Evolutionary conservation across 257 asterid genomes (phyloP).

Genomic region (Solanum tarapatanum): DNA sequence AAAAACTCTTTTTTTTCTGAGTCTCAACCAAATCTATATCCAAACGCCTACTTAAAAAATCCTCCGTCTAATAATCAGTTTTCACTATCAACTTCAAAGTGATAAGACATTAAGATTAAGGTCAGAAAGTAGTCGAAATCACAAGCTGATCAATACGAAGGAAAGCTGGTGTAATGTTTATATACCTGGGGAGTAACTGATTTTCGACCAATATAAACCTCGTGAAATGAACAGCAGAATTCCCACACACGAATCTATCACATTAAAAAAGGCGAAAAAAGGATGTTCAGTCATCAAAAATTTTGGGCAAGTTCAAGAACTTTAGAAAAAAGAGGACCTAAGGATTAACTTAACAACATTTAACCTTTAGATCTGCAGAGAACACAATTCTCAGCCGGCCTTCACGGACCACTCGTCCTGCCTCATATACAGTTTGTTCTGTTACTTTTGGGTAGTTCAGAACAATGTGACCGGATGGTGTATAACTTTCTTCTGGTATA

Average conservation of each 20-base stretch:
- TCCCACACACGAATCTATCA: conserved; percentile 23
- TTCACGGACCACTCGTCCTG: conserved; percentile 8
- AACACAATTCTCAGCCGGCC: conserved; percentile 21
- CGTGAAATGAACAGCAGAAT: conserved; percentile 17
- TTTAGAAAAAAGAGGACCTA: not conserved
- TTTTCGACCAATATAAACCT: conserved; percentile 11
- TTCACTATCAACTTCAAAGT: not conserved
- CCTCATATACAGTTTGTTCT: conserved; percentile 15
- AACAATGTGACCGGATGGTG: conserved; percentile 8
- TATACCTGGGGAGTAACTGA: conserved; percentile 16
- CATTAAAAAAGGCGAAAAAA: not conserved
- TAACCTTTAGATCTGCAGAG: conserved; percentile 25
- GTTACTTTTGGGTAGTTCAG: conserved; percentile 12
- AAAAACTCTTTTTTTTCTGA: not conserved
- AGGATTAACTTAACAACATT: not conserved
- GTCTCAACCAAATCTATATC: not conserved
- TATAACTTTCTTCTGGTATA: conserved; percentile 4
- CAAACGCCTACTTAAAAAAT: not conserved
- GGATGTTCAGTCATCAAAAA: not conserved
- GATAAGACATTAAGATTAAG: not conserved
- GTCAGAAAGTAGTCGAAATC: not conserved
- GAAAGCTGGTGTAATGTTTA: not conserved
- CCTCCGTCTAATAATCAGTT: not conserved
- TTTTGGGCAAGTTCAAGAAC: not conserved
- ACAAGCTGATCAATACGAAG: not conserved